Evolutionary conservation across 805 yeast genomes (phyloP), one percentile per base, ranked within the genome.

Genomic region (Sungouiella thailandica): DNA sequence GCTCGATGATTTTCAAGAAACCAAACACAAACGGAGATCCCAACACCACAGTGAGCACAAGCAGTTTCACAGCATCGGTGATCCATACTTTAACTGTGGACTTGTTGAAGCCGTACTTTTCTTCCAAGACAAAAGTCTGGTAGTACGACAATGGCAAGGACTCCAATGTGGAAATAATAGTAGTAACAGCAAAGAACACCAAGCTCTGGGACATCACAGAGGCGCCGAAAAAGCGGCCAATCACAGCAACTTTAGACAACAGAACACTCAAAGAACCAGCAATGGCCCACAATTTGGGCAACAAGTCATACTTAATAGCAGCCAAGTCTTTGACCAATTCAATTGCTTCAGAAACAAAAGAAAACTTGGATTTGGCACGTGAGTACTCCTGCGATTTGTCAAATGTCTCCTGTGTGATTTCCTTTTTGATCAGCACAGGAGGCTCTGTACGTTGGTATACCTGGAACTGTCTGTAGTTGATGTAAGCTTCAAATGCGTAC

Each of bases 51-150:
- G 75, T 57, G 30, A 93, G 63, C 2, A 68, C 38, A 25, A 72
- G 56, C 18, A 74, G 59, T 60, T 90, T 93, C 42, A 87, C 29
- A 41, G 68, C 63, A 58, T 93, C 99, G 17, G 74, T 53, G 17
- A 84, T 35, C 84, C 94, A 93, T 32, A 87, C 65, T 32, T 67
- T 62, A 12, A 70, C 40, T 3, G 97, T 90, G 46, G 76, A 70
- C 60, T 93, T 93, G 66, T 93, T 93, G 66, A 93, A 93, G 1
- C 98, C 98, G 51, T 72, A 90, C 60, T 77, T 77, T 57, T 90
- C 96, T 62, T 93, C 98, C 47, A 93, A 69, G 11, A 88, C 89
- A 64, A 93, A 93, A 49, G 83, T 82, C 37, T 74, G 66, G 60
- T 88, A 89, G 56, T 83, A 79, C 7, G 79, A 68, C 15, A 80